These are phyloP conservation scores for Populus davidiana DNA, from an alignment of 345 rosid species.

Conservation along the genomic window DNA sequence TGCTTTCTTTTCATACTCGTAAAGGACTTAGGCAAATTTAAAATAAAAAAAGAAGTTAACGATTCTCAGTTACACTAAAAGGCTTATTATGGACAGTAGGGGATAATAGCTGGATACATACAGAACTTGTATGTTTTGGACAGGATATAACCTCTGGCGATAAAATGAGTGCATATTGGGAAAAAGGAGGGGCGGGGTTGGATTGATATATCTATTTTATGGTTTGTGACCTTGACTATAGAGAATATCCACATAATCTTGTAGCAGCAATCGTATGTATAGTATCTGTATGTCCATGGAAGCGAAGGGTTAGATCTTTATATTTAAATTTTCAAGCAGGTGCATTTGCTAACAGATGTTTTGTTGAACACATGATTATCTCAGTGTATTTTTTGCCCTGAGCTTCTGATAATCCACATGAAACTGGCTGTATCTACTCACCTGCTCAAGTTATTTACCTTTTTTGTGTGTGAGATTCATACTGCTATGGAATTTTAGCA, in stretches of 20 bases:
- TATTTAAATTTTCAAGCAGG: neutral
- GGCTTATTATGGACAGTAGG: no score
- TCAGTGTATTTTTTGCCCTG: neutral
- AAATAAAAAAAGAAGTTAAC: neutral
- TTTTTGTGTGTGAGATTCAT: neutral
- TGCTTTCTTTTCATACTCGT: neutral
- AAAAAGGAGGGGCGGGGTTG: neutral
- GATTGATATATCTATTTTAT: neutral
- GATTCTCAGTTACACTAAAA: no score
- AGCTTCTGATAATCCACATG: neutral
- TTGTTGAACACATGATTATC: neutral
- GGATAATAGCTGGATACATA: neutral
- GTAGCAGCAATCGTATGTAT: neutral
- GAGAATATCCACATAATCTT: neutral
- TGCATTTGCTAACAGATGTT: neutral
- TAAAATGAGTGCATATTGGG: neutral
- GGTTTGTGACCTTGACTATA: neutral
- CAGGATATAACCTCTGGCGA: no score
- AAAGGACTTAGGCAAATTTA: neutral
- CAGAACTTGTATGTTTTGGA: neutral
- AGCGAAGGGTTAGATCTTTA: neutral
- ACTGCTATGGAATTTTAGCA: neutral
- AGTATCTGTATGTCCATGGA: neutral
- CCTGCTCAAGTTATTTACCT: neutral
- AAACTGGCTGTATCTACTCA: neutral